Conservation (phyloP, 345 rosid genomes). For the Alliaria petiolata region DNA sequence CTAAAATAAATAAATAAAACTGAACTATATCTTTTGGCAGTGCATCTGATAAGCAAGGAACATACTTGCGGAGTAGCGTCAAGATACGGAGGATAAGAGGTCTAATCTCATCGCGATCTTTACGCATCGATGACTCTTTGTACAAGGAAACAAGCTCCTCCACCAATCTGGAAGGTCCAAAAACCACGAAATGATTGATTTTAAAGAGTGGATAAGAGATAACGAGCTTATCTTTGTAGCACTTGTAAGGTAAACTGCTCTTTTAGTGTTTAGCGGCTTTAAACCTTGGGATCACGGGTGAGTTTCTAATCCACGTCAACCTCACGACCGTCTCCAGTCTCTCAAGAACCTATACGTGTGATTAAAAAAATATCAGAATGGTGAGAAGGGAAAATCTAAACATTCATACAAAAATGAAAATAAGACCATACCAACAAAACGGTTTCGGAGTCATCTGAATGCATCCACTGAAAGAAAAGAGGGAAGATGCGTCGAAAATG, state of each 20-base stretch:
- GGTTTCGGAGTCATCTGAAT: slow-evolving; percentile 77
- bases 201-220: background rate
- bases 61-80: slow-evolving; percentile 72
- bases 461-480: slow-evolving; percentile 84
- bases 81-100: slow-evolving; percentile 44
- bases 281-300: slow-evolving; percentile 65
- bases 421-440: slow-evolving; percentile 57
- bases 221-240: background rate
- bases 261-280: slow-evolving; percentile 6
- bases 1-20: background rate
- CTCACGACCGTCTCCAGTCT: slow-evolving; percentile 47
- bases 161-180: slow-evolving; percentile 56
- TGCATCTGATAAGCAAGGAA: background rate
- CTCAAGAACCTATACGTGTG: slow-evolving; percentile 68
- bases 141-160: slow-evolving; percentile 62
- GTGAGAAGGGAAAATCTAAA: background rate
- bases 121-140: slow-evolving; percentile 67
- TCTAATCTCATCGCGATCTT: slow-evolving; percentile 65
- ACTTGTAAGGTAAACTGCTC: background rate
- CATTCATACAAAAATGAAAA: background rate
- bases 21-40: background rate
- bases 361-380: background rate
- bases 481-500: slow-evolving; percentile 77
- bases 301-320: slow-evolving; percentile 86
- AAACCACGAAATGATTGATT: background rate